These are phyloP conservation scores for Picea mariana DNA, from an alignment of 83 land plant genomes.

Conservation along the genomic window DNA sequence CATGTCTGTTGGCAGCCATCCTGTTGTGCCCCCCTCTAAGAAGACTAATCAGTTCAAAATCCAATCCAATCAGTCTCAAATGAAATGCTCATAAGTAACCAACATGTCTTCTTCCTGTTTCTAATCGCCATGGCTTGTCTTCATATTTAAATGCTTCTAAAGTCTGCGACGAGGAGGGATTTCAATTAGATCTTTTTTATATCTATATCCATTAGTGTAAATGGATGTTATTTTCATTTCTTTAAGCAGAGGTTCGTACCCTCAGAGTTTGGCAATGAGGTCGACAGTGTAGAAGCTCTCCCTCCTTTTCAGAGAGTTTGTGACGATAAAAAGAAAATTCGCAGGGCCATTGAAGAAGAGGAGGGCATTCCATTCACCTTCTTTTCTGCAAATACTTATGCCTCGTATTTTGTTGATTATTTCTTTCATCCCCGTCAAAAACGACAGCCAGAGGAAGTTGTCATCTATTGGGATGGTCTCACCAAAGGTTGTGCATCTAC, in stretches of 20 bases:
- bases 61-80: too few relatives aligned
- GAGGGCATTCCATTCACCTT: conserved; percentile 34
- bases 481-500: conserved; percentile 19
- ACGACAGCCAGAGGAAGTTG: neutral
- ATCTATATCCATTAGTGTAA: too few relatives aligned
- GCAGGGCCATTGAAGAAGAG: conserved; percentile 27
- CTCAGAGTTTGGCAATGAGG: conserved; percentile 45
- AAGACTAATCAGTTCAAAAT: too few relatives aligned
- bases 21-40: too few relatives aligned
- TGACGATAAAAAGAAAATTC: conserved; percentile 24
- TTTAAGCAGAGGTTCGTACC: conserved; percentile 40
- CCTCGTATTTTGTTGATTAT: conserved; percentile 26
- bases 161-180: too few relatives aligned
- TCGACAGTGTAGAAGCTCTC: conserved; percentile 20
- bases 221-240: too few relatives aligned
- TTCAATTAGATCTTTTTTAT: too few relatives aligned
- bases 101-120: too few relatives aligned
- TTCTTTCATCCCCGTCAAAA: conserved; percentile 26
- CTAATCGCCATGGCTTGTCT: too few relatives aligned
- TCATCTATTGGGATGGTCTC: conserved; percentile 30
- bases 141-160: too few relatives aligned
- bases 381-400: conserved; percentile 29
- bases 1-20: too few relatives aligned
- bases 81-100: too few relatives aligned
- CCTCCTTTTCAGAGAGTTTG: conserved; percentile 25